These are phyloP conservation scores for Yamadazyma akitaensis DNA, from an alignment of 805 yeast genomes.

Conservation along the genomic window DNA sequence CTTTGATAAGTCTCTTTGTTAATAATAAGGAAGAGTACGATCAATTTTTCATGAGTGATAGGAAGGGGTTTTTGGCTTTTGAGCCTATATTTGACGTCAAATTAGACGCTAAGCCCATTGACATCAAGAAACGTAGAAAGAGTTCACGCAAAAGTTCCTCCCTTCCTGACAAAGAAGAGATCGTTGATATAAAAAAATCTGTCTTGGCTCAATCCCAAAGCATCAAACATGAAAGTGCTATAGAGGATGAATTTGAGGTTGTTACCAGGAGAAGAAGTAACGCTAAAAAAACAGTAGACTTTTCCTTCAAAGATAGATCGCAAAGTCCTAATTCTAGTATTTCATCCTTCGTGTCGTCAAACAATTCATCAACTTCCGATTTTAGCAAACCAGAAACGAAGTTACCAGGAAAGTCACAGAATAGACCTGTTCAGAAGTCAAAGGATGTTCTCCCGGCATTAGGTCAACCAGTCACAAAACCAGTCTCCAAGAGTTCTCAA, in stretches of 20 bases:
- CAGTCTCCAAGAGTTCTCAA: background rate
- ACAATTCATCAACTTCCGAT: slow-evolving; percentile 5
- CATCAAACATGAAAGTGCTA: slow-evolving; percentile 17
- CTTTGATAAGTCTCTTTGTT: slow-evolving; percentile 20
- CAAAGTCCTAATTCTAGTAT: background rate
- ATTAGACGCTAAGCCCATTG: slow-evolving; percentile 14
- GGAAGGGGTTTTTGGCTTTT: slow-evolving; percentile 30
- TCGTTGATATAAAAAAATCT: slow-evolving; percentile 24
- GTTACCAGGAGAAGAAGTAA: slow-evolving; percentile 18
- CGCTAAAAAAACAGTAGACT: slow-evolving; percentile 7
- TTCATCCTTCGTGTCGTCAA: background rate
- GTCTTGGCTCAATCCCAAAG: slow-evolving; percentile 11
- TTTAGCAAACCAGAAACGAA: background rate
- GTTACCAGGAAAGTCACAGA: background rate
- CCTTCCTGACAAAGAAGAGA: slow-evolving; percentile 13
- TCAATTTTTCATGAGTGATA: slow-evolving; percentile 32
- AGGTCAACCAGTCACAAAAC: background rate
- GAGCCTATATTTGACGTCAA: slow-evolving; percentile 36
- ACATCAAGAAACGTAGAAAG: slow-evolving; percentile 20
- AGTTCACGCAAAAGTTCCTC: slow-evolving; percentile 22
- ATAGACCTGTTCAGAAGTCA: background rate
- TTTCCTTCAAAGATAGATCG: background rate
- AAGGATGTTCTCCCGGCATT: slow-evolving; percentile 1
- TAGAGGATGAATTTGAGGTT: slow-evolving; percentile 24
- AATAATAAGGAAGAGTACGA: slow-evolving; percentile 20